Conservation (phyloP, 2,329 filamentous ascomycete species). For the Fusarium torulosum region DNA sequence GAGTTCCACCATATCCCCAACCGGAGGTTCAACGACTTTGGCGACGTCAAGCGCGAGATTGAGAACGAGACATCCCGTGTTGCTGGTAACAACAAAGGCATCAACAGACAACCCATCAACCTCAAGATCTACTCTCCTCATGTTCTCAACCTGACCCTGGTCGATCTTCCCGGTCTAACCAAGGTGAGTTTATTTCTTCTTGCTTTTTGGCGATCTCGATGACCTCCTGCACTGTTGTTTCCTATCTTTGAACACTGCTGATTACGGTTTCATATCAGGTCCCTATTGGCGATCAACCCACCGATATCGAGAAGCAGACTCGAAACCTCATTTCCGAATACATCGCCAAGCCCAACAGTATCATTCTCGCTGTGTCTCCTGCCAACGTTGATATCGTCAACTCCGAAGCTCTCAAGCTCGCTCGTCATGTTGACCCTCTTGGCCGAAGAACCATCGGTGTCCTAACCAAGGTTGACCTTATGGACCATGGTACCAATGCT, state of each 20-base stretch:
- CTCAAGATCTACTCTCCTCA: slow-evolving; percentile 98
- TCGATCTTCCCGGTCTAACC: slow-evolving; percentile 94
- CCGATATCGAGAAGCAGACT: slow-evolving; percentile 98
- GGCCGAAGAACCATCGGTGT: slow-evolving; percentile 96
- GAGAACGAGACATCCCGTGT: slow-evolving; percentile 96
- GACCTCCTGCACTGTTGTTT: slow-evolving; percentile 15
- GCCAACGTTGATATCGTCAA: slow-evolving; percentile 99
- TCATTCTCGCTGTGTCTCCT: slow-evolving; percentile 94
- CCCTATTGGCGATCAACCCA: slow-evolving; percentile 96
- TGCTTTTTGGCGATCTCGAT: slow-evolving; percentile 21
- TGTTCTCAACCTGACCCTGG: slow-evolving; percentile 94
- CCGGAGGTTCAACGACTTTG: slow-evolving; percentile 90
- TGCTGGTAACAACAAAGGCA: slow-evolving; percentile 94
- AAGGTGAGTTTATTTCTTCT: slow-evolving; percentile 70
- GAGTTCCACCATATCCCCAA: slow-evolving; percentile 97
- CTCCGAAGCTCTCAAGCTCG: slow-evolving; percentile 96
- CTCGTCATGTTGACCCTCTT: slow-evolving; percentile 94
- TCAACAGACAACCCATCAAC: slow-evolving; percentile 97
- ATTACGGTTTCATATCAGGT: slow-evolving; percentile 65
- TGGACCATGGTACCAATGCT: slow-evolving; percentile 99
- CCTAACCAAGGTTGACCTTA: slow-evolving; percentile 95
- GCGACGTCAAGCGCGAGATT: slow-evolving; percentile 94
- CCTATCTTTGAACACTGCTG: slow-evolving; percentile 36
- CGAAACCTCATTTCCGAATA: slow-evolving; percentile 97
- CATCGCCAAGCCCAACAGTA: slow-evolving; percentile 98